Conservation (phyloP, 768 basidiomycete species). For the Psilocybe cyanescens region DNA sequence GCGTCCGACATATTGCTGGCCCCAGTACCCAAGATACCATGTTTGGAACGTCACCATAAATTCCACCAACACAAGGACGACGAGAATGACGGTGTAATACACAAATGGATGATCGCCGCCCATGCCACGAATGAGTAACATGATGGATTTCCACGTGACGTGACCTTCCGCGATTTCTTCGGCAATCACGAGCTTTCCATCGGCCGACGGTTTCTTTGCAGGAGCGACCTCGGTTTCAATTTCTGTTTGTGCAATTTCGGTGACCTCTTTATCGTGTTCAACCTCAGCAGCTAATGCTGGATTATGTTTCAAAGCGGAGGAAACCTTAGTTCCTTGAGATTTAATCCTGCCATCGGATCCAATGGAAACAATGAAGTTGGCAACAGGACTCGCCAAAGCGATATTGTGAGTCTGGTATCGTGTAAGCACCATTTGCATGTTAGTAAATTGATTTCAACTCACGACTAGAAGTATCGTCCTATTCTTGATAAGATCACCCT, state of each 20-base stretch:
- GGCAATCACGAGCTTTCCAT: constrained; percentile 62
- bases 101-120: constrained; percentile 36
- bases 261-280: constrained; percentile 26
- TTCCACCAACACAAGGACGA: constrained; percentile 23
- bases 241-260: constrained; percentile 22
- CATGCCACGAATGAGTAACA: constrained; percentile 37
- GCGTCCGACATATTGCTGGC: constrained; percentile 40
- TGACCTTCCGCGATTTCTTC: constrained; percentile 58
- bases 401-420: constrained; percentile 46
- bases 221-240: constrained; percentile 21
- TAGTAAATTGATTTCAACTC: constrained; percentile 17
- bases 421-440: background rate
- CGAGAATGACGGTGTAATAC: constrained; percentile 29
- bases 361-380: constrained; percentile 59
- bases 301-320: constrained; percentile 36
- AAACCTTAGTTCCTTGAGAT: constrained; percentile 46
- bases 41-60: constrained; percentile 33
- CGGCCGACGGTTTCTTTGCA: constrained; percentile 24
- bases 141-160: constrained; percentile 30
- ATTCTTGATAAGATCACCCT: constrained; percentile 70
- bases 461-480: constrained; percentile 84
- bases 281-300: constrained; percentile 42
- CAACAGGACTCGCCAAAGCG: constrained; percentile 50
- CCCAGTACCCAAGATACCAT: constrained; percentile 50
- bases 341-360: constrained; percentile 52